Percentiles rank a stretch among this genome's conserved stretches.
These are phyloP conservation scores for Aspergillus conjunctus DNA, from an alignment of 495 filamentous ascomycete genomes.

Conservation along the genomic window DNA sequence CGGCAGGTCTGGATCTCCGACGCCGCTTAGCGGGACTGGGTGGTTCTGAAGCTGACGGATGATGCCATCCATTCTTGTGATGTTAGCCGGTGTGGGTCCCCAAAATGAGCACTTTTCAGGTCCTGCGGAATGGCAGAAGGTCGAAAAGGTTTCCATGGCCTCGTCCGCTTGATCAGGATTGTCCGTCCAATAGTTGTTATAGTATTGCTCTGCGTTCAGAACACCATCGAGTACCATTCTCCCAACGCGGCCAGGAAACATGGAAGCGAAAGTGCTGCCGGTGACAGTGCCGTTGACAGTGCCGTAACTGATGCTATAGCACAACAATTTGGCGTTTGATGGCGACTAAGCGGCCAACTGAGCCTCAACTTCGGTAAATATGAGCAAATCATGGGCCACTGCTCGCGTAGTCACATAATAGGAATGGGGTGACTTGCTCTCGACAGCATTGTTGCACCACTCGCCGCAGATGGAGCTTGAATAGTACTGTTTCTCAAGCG, in stretches of 20 bases:
- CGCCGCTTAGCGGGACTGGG: conserved; percentile 43
- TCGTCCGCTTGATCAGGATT: conserved; percentile 45
- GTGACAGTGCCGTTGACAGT: no score
- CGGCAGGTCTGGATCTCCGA: conserved; percentile 28
- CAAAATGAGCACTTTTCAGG: conserved; percentile 39
- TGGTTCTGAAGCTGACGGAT: conserved; percentile 37
- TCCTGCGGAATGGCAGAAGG: conserved; percentile 46
- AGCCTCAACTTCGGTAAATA: conserved; percentile 37
- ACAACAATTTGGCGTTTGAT: conserved; percentile 45
- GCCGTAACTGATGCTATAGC: conserved; percentile 63
- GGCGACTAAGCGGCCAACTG: conserved; percentile 13
- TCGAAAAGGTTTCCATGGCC: conserved; percentile 38
- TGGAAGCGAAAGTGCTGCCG: conserved; percentile 50
- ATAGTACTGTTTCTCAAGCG: conserved; percentile 35
- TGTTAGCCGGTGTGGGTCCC: conserved; percentile 39
- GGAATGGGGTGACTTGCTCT: conserved; percentile 32
- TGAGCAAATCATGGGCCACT: conserved; percentile 41
- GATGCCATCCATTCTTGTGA: conserved; percentile 43
- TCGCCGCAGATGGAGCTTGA: conserved; percentile 36
- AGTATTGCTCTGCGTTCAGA: conserved; percentile 44
- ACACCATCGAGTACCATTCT: conserved; percentile 50
- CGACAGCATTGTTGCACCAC: conserved; percentile 33
- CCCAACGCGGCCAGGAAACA: conserved; percentile 47
- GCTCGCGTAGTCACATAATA: conserved; percentile 40
- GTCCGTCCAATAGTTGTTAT: conserved; percentile 35